A percentile compares a stretch with the other conserved stretches of the same genome.
phyloP scores from a whole-genome alignment of 495 filamentous ascomycete genomes.

The Xylaria telfairii region DNA sequence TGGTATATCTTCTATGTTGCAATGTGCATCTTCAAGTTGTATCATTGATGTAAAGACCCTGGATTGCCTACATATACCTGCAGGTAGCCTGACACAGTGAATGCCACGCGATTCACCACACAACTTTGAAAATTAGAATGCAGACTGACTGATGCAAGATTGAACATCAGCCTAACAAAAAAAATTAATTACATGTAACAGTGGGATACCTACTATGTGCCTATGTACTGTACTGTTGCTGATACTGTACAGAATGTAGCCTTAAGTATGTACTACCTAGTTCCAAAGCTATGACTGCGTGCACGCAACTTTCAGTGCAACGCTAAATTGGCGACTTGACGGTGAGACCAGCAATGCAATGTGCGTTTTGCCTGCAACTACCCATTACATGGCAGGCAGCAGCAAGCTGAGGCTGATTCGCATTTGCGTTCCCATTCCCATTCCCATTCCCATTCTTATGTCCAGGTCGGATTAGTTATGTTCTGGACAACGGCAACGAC shows the following conservation, averaged over 20 bases:
- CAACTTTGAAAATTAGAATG: not conserved
- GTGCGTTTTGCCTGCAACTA: conserved; percentile 1
- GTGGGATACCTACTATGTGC: too few relatives aligned
- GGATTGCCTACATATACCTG: not conserved
- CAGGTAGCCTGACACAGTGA: not conserved
- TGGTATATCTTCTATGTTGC: too few relatives aligned
- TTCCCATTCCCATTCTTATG: too few relatives aligned
- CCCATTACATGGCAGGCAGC: conserved; percentile 7
- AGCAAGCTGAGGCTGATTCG: not conserved
- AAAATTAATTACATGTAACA: too few relatives aligned
- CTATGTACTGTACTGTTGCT: too few relatives aligned
- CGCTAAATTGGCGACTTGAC: not conserved
- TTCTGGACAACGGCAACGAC: not conserved
- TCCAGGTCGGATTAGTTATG: not conserved
- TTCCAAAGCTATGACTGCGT: too few relatives aligned
- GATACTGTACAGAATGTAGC: too few relatives aligned
- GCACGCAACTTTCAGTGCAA: conserved; percentile 3
- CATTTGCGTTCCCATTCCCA: too few relatives aligned
- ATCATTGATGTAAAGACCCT: not conserved
- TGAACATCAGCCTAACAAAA: not conserved
- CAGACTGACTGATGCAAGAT: not conserved
- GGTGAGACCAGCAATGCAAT: not conserved
- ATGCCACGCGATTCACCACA: not conserved
- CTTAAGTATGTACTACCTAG: too few relatives aligned
- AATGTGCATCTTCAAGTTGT: not conserved